These are phyloP conservation scores for Cystobasidiopsis lactophilus DNA, from an alignment of 768 basidiomycete genomes.

Conservation along the genomic window DNA sequence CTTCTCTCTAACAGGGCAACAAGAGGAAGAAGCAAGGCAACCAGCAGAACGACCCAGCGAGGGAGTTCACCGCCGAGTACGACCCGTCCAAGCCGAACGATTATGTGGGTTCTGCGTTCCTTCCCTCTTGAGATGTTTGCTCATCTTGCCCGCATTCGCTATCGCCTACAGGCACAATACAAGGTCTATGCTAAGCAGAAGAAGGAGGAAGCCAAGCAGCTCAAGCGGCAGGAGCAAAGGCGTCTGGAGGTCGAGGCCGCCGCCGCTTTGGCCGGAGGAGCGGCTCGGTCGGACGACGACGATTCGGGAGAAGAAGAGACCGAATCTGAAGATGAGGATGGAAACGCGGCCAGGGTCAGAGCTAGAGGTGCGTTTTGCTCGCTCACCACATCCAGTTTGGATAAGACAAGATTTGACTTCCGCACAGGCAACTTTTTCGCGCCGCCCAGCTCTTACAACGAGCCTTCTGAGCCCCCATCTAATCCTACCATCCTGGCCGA, in stretches of 20 bases:
- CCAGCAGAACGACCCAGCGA: conserved; percentile 9
- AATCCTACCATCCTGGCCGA: background rate
- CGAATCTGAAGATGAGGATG: conserved; percentile 5
- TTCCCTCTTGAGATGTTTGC: background rate
- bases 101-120: conserved; percentile 5
- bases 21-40: conserved; percentile 6
- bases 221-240: conserved; percentile 2
- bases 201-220: conserved; percentile 1
- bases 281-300: conserved; percentile 3
- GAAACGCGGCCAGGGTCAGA: too few relatives aligned
- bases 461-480: background rate
- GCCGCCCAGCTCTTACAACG: conserved; percentile 10
- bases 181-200: conserved; percentile 2
- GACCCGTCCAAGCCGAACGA: conserved; percentile 12
- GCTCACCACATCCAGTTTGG: too few relatives aligned
- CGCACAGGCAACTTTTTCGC: conserved; percentile 8
- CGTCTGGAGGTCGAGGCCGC: too few relatives aligned
- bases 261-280: background rate
- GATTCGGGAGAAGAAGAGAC: conserved; percentile 3
- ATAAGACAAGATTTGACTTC: too few relatives aligned
- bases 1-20: conserved; percentile 1
- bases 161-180: conserved; percentile 1
- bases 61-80: conserved; percentile 10
- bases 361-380: too few relatives aligned
- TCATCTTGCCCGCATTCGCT: too few relatives aligned